Evolutionary conservation across 2,329 filamentous ascomycete species (phyloP), one percentile per base, ranked within the genome.

Genomic region (Neonectria hederae): DNA sequence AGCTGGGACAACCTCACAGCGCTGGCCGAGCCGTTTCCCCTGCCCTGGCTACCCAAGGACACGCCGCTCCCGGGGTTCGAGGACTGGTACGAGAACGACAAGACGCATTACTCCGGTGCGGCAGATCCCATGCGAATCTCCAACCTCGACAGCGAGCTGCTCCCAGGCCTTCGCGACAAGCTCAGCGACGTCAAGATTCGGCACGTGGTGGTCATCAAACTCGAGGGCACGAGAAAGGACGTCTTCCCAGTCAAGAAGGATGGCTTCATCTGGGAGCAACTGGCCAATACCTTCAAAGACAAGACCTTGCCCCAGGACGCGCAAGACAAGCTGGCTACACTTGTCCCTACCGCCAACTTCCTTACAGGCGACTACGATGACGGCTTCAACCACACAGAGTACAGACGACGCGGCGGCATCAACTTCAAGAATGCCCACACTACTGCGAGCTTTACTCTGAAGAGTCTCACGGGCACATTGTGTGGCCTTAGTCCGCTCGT

Each of bases 221-320:
- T 83, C 5, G 81, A 83, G 65, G 81, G 80, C 46, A 81, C 79
- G 1, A 75, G 81, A 9, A 77, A 77, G 7, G 81, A 83, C 46
- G 75, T 82, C 3, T 83, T 82, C 54, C 81, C 81, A 0, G 60
- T 83, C 24, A 80, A 80, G 26, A 78, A 79, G 48, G 71, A 74
- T 3, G 77, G 76, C 14, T 67, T 76, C 26, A 76, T 81, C 19
- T 78, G 74, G 61, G 67, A 78, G 2, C 74, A 71, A 0, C 66
- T 78, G 0, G 52, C 65, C 2, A 52, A 72, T 1, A 76, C 76
- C 1, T 74, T 70, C 8, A 65, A 73, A 5, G 69, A 78, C 13
- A 64, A 71, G 4, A 67, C 60, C 0, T 26, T 82, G 5, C 79
- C 79, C 0, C 56, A 71, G 1, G 66, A 71, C 1, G 74, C 76